Percentiles rank a stretch among this genome's conserved stretches.
Conservation (phyloP, 495 filamentous ascomycete species). For the Lasiosphaeria ovina region DNA sequence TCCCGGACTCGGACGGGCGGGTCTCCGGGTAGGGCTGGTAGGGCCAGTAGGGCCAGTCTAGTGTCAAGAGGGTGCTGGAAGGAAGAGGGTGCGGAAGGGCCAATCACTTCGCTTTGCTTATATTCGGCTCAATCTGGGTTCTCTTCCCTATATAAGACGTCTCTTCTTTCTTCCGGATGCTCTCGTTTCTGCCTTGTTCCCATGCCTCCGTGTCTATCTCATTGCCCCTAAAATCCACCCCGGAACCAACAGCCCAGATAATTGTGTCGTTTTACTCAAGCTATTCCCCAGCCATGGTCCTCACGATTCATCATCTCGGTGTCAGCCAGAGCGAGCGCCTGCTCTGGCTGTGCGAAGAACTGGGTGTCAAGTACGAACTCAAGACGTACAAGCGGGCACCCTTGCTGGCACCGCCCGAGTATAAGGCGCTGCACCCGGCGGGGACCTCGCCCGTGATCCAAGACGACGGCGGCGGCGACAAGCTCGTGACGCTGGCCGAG, state of each 20-base stretch:
- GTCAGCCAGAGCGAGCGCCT: conserved; percentile 60
- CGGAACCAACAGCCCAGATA: neutral
- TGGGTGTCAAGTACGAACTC: conserved; percentile 51
- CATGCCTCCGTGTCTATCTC: neutral
- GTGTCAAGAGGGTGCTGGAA: no score
- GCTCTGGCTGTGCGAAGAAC: conserved; percentile 63
- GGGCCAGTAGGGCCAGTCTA: no score
- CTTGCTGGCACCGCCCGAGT: conserved; percentile 51
- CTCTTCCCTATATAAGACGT: no score
- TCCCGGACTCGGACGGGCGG: no score
- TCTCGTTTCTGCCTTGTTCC: no score
- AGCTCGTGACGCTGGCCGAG: conserved; percentile 50
- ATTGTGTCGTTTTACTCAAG: neutral
- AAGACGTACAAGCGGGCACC: conserved; percentile 51
- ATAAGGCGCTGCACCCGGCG: conserved; percentile 50
- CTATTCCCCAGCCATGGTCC: conserved; percentile 23
- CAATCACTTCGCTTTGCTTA: no score
- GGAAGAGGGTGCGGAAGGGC: no score
- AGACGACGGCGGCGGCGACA: conserved; percentile 33
- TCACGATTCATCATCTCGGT: conserved; percentile 59
- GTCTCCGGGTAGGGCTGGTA: no score
- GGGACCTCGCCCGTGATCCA: conserved; percentile 57
- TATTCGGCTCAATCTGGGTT: no score
- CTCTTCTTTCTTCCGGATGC: no score
- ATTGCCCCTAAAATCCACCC: neutral